Evolutionary conservation across 2,329 filamentous ascomycete species (phyloP).

Genomic region (Ascochyta koolunga): DNA sequence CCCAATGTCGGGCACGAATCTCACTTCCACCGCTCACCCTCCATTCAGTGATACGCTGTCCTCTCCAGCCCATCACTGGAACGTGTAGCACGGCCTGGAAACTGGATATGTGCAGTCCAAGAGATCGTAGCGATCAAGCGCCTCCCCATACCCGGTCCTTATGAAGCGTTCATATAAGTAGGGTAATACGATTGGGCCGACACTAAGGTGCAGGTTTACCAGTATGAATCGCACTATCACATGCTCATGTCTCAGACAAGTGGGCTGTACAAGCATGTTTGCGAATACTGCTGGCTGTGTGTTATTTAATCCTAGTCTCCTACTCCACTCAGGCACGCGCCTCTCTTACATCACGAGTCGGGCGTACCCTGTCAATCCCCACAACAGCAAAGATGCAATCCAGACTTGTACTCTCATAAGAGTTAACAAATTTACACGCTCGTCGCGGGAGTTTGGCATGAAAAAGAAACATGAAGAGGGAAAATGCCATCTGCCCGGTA

Average conservation of each 20-base stretch:
- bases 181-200: background rate
- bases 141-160: background rate
- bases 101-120: background rate
- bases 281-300: constrained; percentile 2
- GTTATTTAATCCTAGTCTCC: background rate
- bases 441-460: constrained; percentile 7
- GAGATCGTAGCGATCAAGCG: background rate
- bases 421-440: background rate
- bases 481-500: constrained; percentile 1
- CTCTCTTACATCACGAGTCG: constrained; percentile 8
- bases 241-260: background rate
- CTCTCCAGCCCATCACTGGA: background rate
- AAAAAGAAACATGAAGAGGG: background rate
- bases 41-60: background rate
- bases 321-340: constrained; percentile 4
- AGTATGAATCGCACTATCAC: constrained; percentile 4
- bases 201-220: background rate
- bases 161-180: constrained; percentile 4
- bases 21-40: background rate
- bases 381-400: background rate
- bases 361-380: constrained; percentile 1
- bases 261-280: constrained; percentile 9
- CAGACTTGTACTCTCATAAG: background rate
- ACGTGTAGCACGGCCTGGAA: background rate
- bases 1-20: background rate